Evolutionary conservation across 345 rosid species (phyloP).

Genomic region (Citrus maxima): DNA sequence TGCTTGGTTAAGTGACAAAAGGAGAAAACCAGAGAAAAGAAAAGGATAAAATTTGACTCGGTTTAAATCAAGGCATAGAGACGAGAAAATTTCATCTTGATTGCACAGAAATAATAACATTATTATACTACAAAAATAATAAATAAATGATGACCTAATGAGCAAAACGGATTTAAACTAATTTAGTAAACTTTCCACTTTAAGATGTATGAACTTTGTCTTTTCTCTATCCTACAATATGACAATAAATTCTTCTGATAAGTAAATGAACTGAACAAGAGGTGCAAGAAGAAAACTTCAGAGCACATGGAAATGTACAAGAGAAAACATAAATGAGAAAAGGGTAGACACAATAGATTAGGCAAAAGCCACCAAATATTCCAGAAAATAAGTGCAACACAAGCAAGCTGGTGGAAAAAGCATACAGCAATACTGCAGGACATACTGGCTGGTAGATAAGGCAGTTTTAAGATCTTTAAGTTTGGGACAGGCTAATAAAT

Average conservation of each 20-base stretch:
- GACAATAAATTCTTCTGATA: neutral
- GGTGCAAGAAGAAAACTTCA: neutral
- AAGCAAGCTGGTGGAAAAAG: neutral
- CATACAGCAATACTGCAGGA: neutral
- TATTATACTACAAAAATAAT: neutral
- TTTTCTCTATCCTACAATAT: too few relatives aligned
- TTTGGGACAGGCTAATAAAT: neutral
- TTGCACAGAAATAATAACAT: neutral
- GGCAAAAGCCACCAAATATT: neutral
- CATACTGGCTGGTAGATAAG: neutral
- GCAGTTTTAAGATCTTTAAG: neutral
- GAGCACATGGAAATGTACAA: neutral
- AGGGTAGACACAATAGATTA: neutral
- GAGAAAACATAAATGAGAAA: neutral
- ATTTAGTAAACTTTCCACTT: neutral
- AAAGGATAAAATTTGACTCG: neutral
- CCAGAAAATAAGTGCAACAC: neutral
- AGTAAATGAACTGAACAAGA: neutral
- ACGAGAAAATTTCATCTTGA: neutral
- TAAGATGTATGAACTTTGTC: neutral
- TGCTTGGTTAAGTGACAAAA: neutral
- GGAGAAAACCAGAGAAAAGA: neutral
- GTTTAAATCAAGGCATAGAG: conserved; percentile 1
- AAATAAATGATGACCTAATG: too few relatives aligned
- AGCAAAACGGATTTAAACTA: neutral